Evolutionary conservation across 495 filamentous ascomycete genomes (phyloP).

Genomic region (Bryoglossum gracile): DNA sequence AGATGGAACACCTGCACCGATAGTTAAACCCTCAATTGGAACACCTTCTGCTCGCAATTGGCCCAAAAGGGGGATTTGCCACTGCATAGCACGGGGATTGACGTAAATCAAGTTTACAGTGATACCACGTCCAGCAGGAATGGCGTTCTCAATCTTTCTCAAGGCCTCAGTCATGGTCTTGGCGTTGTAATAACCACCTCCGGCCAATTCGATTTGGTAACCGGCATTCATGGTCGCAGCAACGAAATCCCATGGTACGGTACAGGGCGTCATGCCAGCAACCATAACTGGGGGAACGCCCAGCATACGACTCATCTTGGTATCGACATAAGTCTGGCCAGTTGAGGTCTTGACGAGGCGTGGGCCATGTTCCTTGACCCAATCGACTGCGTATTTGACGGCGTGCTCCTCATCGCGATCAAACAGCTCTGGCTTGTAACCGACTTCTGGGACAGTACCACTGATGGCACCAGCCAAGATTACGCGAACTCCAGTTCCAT

Average conservation of each 20-base stretch:
- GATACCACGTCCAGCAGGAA: conserved; percentile 88
- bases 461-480: conserved; percentile 89
- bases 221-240: conserved; percentile 94
- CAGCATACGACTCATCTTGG: conserved; percentile 91
- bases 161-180: conserved; percentile 85
- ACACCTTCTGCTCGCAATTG: conserved; percentile 80
- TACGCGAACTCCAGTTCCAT: conserved; percentile 91
- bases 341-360: conserved; percentile 77
- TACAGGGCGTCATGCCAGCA: conserved; percentile 92
- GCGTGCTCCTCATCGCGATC: conserved; percentile 89
- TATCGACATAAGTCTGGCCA: conserved; percentile 87
- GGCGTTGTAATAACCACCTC: conserved; percentile 91
- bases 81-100: conserved; percentile 90
- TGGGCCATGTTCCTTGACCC: conserved; percentile 93
- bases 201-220: conserved; percentile 83
- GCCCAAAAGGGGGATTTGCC: conserved; percentile 91
- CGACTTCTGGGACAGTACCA: conserved; percentile 81
- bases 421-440: conserved; percentile 95
- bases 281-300: conserved; percentile 89
- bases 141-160: conserved; percentile 78
- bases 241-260: conserved; percentile 91
- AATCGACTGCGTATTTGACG: conserved; percentile 93
- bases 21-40: conserved; percentile 90
- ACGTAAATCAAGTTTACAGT: conserved; percentile 95
- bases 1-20: conserved; percentile 88